Evolutionary conservation across 495 filamentous ascomycete species (phyloP).

Genomic region (Tuber umbilicatum): DNA sequence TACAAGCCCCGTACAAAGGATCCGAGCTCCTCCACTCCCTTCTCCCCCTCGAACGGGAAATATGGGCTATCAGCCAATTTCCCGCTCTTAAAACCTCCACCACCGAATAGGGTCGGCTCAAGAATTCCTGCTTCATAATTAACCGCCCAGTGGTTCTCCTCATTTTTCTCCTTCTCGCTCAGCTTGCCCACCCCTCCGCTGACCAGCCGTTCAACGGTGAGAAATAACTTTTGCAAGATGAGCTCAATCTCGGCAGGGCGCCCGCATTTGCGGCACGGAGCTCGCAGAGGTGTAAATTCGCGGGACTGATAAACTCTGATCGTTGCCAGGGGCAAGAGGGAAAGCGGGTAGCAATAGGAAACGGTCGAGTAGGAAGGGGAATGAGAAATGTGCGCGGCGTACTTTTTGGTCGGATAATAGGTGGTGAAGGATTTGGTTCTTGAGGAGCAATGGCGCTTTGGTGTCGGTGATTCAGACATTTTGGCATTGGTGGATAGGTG

Average conservation of each 20-base stretch:
- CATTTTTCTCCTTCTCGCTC: slow-evolving; percentile 12
- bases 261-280: slow-evolving; percentile 14
- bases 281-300: slow-evolving; percentile 13
- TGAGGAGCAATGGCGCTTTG: background rate
- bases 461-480: slow-evolving; percentile 10
- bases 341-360: slow-evolving; percentile 11
- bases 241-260: slow-evolving; percentile 10
- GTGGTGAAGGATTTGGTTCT: slow-evolving; percentile 4
- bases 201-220: slow-evolving; percentile 19
- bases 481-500: background rate
- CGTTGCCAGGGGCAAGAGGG: slow-evolving; percentile 15
- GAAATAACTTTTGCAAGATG: slow-evolving; percentile 21
- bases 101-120: background rate
- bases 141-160: slow-evolving; percentile 22
- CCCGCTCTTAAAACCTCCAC: slow-evolving; percentile 13
- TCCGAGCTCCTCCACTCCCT: slow-evolving; percentile 12
- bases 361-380: background rate
- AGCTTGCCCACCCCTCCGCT: background rate
- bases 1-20: background rate
- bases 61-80: background rate
- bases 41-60: slow-evolving; percentile 22
- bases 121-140: slow-evolving; percentile 25
- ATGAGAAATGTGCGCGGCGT: slow-evolving; percentile 5
- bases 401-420: slow-evolving; percentile 4
- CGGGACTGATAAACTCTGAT: slow-evolving; percentile 18